A percentile compares a stretch with the other conserved stretches of the same genome.
Evolutionary conservation across 2,329 filamentous ascomycete species (phyloP).

Genomic region (Parastagonospora avenae): DNA sequence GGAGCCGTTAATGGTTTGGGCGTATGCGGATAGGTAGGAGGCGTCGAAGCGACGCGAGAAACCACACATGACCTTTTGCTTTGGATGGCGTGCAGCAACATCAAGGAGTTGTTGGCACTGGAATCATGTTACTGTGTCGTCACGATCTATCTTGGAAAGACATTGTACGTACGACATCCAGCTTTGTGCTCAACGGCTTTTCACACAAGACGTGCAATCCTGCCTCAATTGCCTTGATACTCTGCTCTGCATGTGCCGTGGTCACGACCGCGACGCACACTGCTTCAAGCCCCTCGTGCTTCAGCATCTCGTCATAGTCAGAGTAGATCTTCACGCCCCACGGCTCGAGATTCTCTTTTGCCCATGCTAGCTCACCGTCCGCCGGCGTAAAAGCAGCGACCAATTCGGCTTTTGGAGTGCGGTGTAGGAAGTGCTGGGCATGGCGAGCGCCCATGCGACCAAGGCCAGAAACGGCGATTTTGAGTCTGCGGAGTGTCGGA

Average conservation of each 20-base stretch:
- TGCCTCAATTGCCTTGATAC: slow-evolving; percentile 61
- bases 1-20: slow-evolving; percentile 57
- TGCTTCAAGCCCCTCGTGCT: slow-evolving; percentile 60
- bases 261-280: slow-evolving; percentile 62
- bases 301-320: slow-evolving; percentile 63
- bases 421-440: slow-evolving; percentile 54
- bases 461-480: slow-evolving; percentile 53
- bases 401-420: slow-evolving; percentile 52
- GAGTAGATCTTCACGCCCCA: slow-evolving; percentile 59
- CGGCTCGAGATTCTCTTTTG: slow-evolving; percentile 55
- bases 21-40: slow-evolving; percentile 66
- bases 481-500: slow-evolving; percentile 46
- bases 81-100: slow-evolving; percentile 59
- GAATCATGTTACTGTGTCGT: not conserved
- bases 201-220: slow-evolving; percentile 64
- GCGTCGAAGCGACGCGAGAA: slow-evolving; percentile 71
- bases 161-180: slow-evolving; percentile 59
- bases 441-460: slow-evolving; percentile 58
- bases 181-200: slow-evolving; percentile 64
- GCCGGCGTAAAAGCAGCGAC: slow-evolving; percentile 56
- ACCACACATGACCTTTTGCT: slow-evolving; percentile 70
- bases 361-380: slow-evolving; percentile 54
- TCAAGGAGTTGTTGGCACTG: slow-evolving; percentile 66
- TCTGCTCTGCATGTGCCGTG: slow-evolving; percentile 62
- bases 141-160: not conserved